phyloP scores from a whole-genome alignment of 1,284 basidiomycete genomes.

The Trametes polyzona region DNA sequence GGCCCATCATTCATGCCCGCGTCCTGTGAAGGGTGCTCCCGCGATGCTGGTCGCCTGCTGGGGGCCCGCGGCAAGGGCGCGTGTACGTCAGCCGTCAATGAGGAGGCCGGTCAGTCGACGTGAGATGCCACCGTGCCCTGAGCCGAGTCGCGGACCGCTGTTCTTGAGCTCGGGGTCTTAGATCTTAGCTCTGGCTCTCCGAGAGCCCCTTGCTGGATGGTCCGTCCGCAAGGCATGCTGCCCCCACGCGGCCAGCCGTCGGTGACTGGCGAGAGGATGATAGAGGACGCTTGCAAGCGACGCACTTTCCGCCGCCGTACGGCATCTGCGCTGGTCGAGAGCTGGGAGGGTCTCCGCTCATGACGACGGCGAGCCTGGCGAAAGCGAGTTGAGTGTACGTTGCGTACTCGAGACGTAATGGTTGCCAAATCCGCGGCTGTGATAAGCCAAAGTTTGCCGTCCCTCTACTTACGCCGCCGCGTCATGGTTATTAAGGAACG shows the following conservation, averaged over 20 bases:
- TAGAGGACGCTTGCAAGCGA: constrained; percentile 1
- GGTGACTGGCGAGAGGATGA: not conserved
- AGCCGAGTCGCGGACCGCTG: too few relatives aligned
- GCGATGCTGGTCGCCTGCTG: constrained; percentile 8
- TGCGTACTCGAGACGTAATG: constrained; percentile 26
- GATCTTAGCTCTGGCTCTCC: too few relatives aligned
- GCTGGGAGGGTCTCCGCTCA: constrained; percentile 1
- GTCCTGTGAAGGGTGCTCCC: constrained; percentile 11
- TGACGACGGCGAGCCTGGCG: not conserved
- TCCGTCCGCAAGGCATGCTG: not conserved
- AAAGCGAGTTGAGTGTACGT: constrained; percentile 2
- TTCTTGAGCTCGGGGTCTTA: too few relatives aligned
- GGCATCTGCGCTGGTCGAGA: not conserved
- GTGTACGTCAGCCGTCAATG: not conserved
- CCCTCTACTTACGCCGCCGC: constrained; percentile 5
- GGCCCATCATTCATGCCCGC: not conserved
- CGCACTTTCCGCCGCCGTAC: not conserved
- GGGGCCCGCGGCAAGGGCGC: too few relatives aligned
- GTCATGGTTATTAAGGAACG: constrained; percentile 17
- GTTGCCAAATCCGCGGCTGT: constrained; percentile 1
- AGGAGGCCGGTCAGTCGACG: not conserved
- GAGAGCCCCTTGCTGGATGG: too few relatives aligned
- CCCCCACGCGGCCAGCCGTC: not conserved
- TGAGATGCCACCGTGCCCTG: not conserved
- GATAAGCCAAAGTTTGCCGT: constrained; percentile 3